These are phyloP conservation scores for Backusella liffmaniae DNA, from an alignment of 192 early-diverging fungal genomes.

Conservation along the genomic window DNA sequence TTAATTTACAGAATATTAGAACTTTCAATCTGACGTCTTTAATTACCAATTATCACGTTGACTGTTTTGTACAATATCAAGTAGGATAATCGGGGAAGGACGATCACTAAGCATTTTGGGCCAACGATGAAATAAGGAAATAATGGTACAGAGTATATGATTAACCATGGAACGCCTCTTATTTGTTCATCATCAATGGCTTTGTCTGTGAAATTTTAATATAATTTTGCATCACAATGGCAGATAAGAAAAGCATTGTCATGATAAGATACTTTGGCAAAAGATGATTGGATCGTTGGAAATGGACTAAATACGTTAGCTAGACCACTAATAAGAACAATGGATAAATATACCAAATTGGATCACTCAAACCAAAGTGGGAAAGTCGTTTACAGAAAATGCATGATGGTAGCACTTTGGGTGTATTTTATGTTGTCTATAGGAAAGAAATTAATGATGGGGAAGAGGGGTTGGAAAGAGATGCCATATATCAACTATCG, in stretches of 20 bases:
- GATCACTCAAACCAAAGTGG: not conserved
- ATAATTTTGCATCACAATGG: not conserved
- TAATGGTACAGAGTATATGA: not conserved
- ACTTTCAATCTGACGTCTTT: not conserved
- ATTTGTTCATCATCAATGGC: not conserved
- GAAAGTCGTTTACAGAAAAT: not conserved
- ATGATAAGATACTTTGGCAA: not conserved
- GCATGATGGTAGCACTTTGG: not conserved
- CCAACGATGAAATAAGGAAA: not conserved
- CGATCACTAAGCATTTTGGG: not conserved
- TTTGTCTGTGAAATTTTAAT: not conserved
- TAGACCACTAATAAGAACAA: not conserved
- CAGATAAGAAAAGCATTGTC: not conserved
- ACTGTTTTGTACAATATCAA: not conserved
- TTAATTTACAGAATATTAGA: not conserved
- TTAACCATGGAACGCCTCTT: not conserved
- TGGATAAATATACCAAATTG: not conserved
- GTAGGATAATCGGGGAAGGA: not conserved
- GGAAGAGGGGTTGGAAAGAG: not conserved
- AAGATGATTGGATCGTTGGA: not conserved
- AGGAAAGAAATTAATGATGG: not conserved
- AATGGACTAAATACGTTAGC: not conserved
- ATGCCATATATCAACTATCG: not conserved
- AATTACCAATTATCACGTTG: too few species aligned
- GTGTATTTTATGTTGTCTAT: not conserved